phyloP scores from a whole-genome alignment of 805 yeast species.

The Tetrapisispora arboricola region DNA sequence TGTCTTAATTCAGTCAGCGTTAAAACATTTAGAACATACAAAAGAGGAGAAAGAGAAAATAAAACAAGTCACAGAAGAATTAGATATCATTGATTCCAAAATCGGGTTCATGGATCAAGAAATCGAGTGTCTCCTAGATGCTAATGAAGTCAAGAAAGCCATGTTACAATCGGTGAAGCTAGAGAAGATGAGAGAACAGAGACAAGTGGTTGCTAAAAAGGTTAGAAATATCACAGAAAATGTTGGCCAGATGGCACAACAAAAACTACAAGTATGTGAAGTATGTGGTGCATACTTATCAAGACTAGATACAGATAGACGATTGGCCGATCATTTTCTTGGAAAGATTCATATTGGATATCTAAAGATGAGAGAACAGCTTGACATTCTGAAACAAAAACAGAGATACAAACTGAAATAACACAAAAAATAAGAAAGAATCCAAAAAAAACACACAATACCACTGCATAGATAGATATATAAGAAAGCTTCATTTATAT shows the following conservation, averaged over 20 bases:
- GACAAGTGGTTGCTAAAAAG: slow-evolving; percentile 44
- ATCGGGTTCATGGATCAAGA: slow-evolving; percentile 64
- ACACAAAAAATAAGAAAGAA: not conserved
- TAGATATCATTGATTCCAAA: slow-evolving; percentile 51
- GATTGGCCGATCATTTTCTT: slow-evolving; percentile 80
- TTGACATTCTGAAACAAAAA: slow-evolving; percentile 31
- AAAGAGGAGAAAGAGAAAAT: slow-evolving; percentile 61
- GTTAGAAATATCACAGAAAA: slow-evolving; percentile 56
- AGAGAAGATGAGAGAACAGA: slow-evolving; percentile 36
- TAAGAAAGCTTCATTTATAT: no score
- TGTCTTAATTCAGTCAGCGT: slow-evolving; percentile 50
- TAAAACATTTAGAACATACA: slow-evolving; percentile 51
- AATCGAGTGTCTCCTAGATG: slow-evolving; percentile 40
- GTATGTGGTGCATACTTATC: slow-evolving; percentile 85
- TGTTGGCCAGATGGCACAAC: slow-evolving; percentile 78
- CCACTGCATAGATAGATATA: no score
- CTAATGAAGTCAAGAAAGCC: slow-evolving; percentile 42
- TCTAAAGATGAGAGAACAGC: slow-evolving; percentile 57
- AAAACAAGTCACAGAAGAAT: slow-evolving; percentile 41
- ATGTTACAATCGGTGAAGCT: slow-evolving; percentile 39
- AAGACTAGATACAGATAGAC: slow-evolving; percentile 73
- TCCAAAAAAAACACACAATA: not conserved
- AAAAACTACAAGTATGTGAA: slow-evolving; percentile 81
- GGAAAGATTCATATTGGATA: slow-evolving; percentile 84
- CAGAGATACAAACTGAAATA: slow-evolving; percentile 3